Evolutionary conservation across 2,329 filamentous ascomycete species (phyloP).

Genomic region (Colletotrichum acutatum): DNA sequence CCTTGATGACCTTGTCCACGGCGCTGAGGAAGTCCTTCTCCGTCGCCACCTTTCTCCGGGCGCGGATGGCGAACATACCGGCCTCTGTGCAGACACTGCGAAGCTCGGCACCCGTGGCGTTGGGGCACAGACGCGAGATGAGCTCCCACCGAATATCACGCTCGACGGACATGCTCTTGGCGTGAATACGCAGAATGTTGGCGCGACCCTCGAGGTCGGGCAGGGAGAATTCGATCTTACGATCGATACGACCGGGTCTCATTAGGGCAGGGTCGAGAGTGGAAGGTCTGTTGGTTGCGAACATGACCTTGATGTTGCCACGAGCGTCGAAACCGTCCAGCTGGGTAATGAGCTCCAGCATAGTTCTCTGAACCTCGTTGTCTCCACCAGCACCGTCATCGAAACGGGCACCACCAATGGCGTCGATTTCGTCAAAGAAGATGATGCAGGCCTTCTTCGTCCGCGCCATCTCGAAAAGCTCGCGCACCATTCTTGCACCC

Average conservation of each 20-base stretch:
- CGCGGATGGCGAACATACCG: constrained; percentile 97
- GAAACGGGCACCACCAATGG: constrained; percentile 94
- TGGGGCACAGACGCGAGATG: constrained; percentile 95
- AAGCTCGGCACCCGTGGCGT: constrained; percentile 95
- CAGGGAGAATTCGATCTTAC: constrained; percentile 98
- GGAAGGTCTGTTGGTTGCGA: constrained; percentile 95
- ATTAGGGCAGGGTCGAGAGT: constrained; percentile 97
- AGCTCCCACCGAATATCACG: constrained; percentile 99
- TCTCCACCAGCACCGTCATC: constrained; percentile 97
- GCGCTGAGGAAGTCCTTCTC: constrained; percentile 99
- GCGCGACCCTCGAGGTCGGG: constrained; percentile 97
- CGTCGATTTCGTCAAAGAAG: constrained; percentile 99
- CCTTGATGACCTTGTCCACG: constrained; percentile 99
- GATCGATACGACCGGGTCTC: constrained; percentile 95
- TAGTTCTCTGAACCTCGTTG: constrained; percentile 97
- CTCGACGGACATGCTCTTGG: constrained; percentile 99
- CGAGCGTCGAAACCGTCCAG: constrained; percentile 95
- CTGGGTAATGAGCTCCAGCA: constrained; percentile 97
- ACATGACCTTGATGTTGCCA: constrained; percentile 99
- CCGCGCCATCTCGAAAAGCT: constrained; percentile 98
- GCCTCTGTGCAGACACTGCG: constrained; percentile 97
- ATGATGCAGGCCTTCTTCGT: constrained; percentile 99
- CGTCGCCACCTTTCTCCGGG: constrained; percentile 94
- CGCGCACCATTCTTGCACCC: constrained; percentile 96
- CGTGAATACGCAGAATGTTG: constrained; percentile 97